These are phyloP conservation scores for Lactarius evosmus DNA, from an alignment of 768 basidiomycete species.

Conservation along the genomic window DNA sequence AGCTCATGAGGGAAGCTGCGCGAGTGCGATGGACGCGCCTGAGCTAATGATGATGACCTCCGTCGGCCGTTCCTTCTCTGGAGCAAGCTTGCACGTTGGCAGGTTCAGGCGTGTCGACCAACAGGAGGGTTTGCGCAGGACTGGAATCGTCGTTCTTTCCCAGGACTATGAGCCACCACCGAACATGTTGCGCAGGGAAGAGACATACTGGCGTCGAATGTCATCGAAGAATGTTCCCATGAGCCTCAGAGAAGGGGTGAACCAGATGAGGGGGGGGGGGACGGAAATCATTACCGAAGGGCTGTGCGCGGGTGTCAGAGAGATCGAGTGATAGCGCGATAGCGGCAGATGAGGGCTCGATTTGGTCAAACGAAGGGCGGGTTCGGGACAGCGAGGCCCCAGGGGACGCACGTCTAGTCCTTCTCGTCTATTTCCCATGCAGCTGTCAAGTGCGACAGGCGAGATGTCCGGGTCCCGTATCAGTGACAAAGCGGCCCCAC, in stretches of 20 bases:
- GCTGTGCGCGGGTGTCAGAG: background rate
- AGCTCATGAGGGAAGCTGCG: background rate
- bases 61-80: constrained; percentile 1
- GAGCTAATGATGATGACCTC: constrained; percentile 5
- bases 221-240: background rate
- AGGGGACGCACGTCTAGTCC: constrained; percentile 36
- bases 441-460: background rate
- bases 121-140: background rate
- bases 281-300: background rate
- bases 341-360: background rate
- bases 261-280: background rate
- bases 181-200: background rate
- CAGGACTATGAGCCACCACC: background rate
- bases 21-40: background rate
- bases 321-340: background rate
- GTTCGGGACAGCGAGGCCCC: constrained; percentile 41
- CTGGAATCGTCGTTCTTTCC: background rate
- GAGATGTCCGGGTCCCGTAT: background rate
- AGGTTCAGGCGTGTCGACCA: constrained; percentile 4
- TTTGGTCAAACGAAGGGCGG: constrained; percentile 39
- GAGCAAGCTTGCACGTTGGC: background rate
- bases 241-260: background rate
- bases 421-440: constrained; percentile 36
- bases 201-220: constrained; percentile 6
- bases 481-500: background rate